Conservation (phyloP, 2,329 filamentous ascomycete genomes). For the Tolypocladium ovalisporum region DNA sequence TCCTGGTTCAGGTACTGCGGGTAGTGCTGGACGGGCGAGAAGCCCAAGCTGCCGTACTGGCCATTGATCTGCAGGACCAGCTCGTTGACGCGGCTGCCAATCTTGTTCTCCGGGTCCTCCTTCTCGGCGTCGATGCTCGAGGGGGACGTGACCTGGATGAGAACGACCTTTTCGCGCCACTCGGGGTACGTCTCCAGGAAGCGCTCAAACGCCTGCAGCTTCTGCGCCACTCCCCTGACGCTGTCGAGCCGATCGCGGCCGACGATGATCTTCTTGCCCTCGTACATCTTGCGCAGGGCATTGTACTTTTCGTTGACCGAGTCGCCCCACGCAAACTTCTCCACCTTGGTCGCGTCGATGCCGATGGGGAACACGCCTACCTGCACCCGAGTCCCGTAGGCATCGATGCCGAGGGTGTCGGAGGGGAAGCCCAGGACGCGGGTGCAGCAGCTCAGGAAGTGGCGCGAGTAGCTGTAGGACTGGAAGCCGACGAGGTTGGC, state of each 20-base stretch:
- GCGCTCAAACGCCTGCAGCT: conserved; percentile 85
- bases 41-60: conserved; percentile 75
- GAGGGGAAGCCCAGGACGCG: conserved; percentile 85
- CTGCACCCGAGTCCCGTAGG: conserved; percentile 78
- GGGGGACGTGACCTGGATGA: conserved; percentile 91
- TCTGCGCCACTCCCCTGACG: conserved; percentile 88
- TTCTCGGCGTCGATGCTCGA: conserved; percentile 69
- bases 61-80: conserved; percentile 89
- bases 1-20: conserved; percentile 82
- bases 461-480: conserved; percentile 86
- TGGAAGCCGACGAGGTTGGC: conserved; percentile 93
- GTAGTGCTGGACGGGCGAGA: conserved; percentile 87
- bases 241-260: conserved; percentile 90
- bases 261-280: conserved; percentile 90
- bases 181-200: conserved; percentile 86
- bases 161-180: conserved; percentile 83
- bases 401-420: conserved; percentile 74
- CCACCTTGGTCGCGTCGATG: conserved; percentile 76
- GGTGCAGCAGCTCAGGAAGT: conserved; percentile 91
- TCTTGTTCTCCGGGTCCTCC: conserved; percentile 67
- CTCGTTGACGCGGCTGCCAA: conserved; percentile 81
- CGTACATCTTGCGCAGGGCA: conserved; percentile 65
- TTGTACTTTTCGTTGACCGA: conserved; percentile 61
- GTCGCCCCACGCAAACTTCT: conserved; percentile 61
- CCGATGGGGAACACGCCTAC: conserved; percentile 93